phyloP scores from a whole-genome alignment of 441 rosid species.

The Croton setiger region DNA sequence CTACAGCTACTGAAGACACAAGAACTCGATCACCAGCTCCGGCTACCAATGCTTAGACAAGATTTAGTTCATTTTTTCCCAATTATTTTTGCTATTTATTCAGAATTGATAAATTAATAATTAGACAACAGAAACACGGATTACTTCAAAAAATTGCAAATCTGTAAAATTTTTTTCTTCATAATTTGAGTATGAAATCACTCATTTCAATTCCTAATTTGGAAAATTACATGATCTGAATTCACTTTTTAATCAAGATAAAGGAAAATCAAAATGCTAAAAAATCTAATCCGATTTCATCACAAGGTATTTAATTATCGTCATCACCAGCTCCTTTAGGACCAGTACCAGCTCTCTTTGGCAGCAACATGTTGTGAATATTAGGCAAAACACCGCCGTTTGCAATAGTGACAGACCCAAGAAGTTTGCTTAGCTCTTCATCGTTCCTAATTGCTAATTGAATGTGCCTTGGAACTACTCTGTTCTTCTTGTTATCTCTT shows the following conservation, averaged over 20 bases:
- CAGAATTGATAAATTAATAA: too few species aligned
- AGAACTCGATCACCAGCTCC: too few species aligned
- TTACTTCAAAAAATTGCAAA: neutral
- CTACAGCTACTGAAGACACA: conserved; percentile 37
- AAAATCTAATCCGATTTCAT: neutral
- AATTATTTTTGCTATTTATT: neutral
- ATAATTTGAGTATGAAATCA: neutral
- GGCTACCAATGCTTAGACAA: conserved; percentile 22
- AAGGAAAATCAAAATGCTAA: neutral
- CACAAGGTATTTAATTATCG: neutral
- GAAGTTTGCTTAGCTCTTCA: conserved; percentile 25
- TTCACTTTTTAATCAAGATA: neutral
- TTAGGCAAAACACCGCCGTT: conserved; percentile 35
- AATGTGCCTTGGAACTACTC: conserved; percentile 20
- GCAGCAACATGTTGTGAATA: conserved; percentile 30
- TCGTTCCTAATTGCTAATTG: conserved; percentile 22
- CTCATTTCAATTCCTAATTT: neutral
- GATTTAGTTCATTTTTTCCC: neutral
- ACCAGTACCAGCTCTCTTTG: conserved; percentile 22
- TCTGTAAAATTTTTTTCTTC: too few species aligned
- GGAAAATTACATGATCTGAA: neutral
- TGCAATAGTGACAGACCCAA: conserved; percentile 33
- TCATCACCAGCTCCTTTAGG: conserved; percentile 20
- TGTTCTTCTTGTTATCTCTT: conserved; percentile 23
- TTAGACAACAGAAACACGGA: too few species aligned